These are phyloP conservation scores for Candida methanosorbosa DNA, from an alignment of 805 yeast genomes.

Conservation along the genomic window DNA sequence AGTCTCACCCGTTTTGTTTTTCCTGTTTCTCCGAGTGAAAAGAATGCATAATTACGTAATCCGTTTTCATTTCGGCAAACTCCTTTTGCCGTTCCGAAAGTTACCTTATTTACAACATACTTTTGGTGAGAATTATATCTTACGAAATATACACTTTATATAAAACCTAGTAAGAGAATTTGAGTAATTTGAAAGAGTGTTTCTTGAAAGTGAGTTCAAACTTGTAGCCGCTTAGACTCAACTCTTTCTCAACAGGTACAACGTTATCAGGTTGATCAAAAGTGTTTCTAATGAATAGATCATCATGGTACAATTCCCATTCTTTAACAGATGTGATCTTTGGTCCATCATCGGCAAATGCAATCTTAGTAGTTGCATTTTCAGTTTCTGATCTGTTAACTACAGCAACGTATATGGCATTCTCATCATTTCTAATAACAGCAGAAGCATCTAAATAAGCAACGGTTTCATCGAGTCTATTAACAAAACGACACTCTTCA, in stretches of 20 bases:
- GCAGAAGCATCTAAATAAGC: constrained; percentile 21
- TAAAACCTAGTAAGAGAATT: constrained; percentile 1
- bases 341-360: constrained; percentile 9
- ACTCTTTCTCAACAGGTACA: constrained; percentile 8
- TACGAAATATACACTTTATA: too few relatives aligned
- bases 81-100: too few relatives aligned
- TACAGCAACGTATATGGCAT: constrained; percentile 17
- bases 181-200: constrained; percentile 16
- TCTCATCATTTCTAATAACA: constrained; percentile 13
- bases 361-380: constrained; percentile 14
- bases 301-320: constrained; percentile 21
- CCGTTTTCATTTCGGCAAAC: too few relatives aligned
- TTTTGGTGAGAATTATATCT: too few relatives aligned
- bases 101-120: too few relatives aligned
- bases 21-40: too few relatives aligned
- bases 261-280: constrained; percentile 19
- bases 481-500: constrained; percentile 2
- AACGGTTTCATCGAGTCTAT: constrained; percentile 5
- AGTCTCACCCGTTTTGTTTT: too few relatives aligned
- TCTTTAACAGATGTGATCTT: constrained; percentile 6
- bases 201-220: constrained; percentile 9
- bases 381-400: constrained; percentile 19
- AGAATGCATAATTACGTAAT: too few relatives aligned
- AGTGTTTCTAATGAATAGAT: constrained; percentile 21
- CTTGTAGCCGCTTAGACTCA: constrained; percentile 19